These are phyloP conservation scores for Phoenix dactylifera DNA, from an alignment of 176 grass and related monocot species.

Conservation along the genomic window DNA sequence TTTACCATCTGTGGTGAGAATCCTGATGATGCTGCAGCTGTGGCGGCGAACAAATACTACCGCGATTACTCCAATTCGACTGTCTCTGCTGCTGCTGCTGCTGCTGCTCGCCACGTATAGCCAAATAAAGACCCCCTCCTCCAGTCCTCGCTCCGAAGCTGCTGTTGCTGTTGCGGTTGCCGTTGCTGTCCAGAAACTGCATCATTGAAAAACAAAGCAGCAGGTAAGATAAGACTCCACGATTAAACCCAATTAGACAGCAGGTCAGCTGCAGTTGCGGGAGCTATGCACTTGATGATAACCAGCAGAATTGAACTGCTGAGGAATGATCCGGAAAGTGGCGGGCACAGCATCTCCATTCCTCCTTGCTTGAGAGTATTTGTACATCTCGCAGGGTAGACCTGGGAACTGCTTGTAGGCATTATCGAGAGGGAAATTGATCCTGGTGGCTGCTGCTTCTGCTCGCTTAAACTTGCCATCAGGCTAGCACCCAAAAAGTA, in stretches of 20 bases:
- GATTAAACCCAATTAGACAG: no score
- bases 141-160: conserved; percentile 20
- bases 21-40: conserved; percentile 99
- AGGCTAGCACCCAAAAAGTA: conserved; percentile 24
- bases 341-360: no score
- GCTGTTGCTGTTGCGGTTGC: neutral
- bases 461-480: conserved; percentile 36
- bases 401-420: conserved; percentile 4
- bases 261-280: neutral
- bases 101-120: conserved; percentile 33
- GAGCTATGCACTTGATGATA: conserved; percentile 45
- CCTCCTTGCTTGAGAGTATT: neutral
- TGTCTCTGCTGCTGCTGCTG: conserved; percentile 31
- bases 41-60: conserved; percentile 24
- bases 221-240: neutral
- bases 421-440: conserved; percentile 15
- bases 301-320: conserved; percentile 27
- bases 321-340: conserved; percentile 22
- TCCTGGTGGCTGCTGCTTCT: conserved; percentile 7
- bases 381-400: conserved; percentile 2
- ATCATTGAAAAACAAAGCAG: neutral
- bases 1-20: conserved; percentile 67
- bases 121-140: conserved; percentile 42
- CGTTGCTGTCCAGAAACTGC: conserved; percentile 11
- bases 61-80: conserved; percentile 31